phyloP scores from a whole-genome alignment of 192 early-diverging fungal species.

The Coemansia sp. region DNA sequence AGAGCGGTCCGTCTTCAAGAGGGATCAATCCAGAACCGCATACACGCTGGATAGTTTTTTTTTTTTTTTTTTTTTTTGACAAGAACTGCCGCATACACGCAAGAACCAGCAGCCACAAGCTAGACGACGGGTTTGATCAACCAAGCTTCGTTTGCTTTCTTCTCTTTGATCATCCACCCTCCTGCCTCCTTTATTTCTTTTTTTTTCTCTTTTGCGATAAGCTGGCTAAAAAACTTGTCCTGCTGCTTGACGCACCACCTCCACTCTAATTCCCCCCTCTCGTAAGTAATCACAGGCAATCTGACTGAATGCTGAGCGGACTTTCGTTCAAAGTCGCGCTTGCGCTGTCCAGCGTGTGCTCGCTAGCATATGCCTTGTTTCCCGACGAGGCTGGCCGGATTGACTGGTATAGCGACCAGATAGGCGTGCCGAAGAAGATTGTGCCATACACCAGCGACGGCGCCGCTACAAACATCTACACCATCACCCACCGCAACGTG shows the following conservation, averaged over 20 bases:
- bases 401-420: constrained; percentile 52
- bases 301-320: constrained; percentile 18
- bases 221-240: too few species aligned
- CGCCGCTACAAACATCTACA: constrained; percentile 51
- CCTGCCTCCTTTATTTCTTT: not conserved
- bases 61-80: too few species aligned
- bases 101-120: too few species aligned
- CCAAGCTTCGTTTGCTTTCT: not conserved
- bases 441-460: too few species aligned
- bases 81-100: too few species aligned
- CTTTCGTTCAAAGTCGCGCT: constrained; percentile 21
- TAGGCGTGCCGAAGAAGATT: constrained; percentile 36
- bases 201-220: constrained; percentile 3
- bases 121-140: not conserved
- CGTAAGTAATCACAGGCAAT: not conserved
- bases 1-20: not conserved
- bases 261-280: not conserved
- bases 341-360: constrained; percentile 18
- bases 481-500: constrained; percentile 75
- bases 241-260: not conserved
- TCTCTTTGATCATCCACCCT: not conserved
- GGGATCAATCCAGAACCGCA: too few species aligned
- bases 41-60: too few species aligned
- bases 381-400: constrained; percentile 55
- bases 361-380: constrained; percentile 32